These are phyloP conservation scores for Blepharisma stoltei DNA, from an alignment of 73 alveolate genomes.

Conservation along the genomic window DNA sequence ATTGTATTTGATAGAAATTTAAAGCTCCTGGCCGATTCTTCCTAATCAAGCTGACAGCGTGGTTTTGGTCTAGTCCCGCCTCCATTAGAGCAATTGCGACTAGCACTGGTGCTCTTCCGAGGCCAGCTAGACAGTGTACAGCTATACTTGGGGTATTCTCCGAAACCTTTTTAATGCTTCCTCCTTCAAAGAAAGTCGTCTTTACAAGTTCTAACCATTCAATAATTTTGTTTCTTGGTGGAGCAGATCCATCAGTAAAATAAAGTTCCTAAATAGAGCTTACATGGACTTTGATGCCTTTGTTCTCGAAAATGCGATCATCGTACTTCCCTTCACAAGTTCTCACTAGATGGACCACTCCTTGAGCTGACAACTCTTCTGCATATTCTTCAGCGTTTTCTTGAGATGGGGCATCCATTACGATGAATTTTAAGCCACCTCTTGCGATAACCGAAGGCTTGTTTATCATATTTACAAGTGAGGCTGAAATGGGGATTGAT, in stretches of 20 bases:
- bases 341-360: slow-evolving; percentile 20
- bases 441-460: slow-evolving; percentile 16
- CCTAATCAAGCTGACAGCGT: slow-evolving; percentile 51
- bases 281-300: slow-evolving; percentile 3
- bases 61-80: slow-evolving; percentile 43
- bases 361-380: not conserved
- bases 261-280: slow-evolving; percentile 31
- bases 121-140: slow-evolving; percentile 61
- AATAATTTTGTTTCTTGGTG: slow-evolving; percentile 39
- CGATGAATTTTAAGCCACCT: not conserved
- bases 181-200: slow-evolving; percentile 30
- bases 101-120: slow-evolving; percentile 61
- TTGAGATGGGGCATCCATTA: slow-evolving; percentile 23
- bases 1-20: slow-evolving; percentile 41
- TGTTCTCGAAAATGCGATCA: not conserved
- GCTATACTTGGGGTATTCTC: slow-evolving; percentile 38
- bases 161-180: slow-evolving; percentile 2
- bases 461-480: not conserved
- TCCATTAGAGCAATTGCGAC: slow-evolving; percentile 59
- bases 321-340: slow-evolving; percentile 22
- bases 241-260: slow-evolving; percentile 55
- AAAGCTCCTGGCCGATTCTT: slow-evolving; percentile 53
- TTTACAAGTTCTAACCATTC: slow-evolving; percentile 42
- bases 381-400: slow-evolving; percentile 31
- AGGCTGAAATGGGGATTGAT: too few species aligned